phyloP scores from a whole-genome alignment of 2,329 filamentous ascomycete genomes.

The Aspergillus sojae region DNA sequence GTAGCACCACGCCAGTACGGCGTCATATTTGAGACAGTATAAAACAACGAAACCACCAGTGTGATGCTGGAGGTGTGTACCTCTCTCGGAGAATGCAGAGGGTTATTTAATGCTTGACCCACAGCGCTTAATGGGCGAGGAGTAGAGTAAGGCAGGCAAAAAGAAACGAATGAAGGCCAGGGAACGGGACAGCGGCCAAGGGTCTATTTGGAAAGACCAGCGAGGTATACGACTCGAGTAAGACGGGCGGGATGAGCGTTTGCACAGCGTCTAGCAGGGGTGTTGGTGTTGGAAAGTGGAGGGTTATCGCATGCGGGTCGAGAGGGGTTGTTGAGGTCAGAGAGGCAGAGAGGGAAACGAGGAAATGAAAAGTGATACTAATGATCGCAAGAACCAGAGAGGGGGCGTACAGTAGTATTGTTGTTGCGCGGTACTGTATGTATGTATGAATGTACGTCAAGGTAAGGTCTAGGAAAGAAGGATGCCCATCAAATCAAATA shows the following conservation, averaged over 20 bases:
- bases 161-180: conserved; percentile 1
- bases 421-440: conserved; percentile 5
- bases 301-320: conserved; percentile 23
- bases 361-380: conserved; percentile 11
- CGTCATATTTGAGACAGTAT: conserved; percentile 38
- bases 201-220: conserved; percentile 1
- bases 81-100: conserved; percentile 11
- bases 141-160: background rate
- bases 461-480: conserved; percentile 10
- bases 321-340: conserved; percentile 23
- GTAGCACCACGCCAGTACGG: conserved; percentile 39
- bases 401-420: conserved; percentile 2
- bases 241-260: conserved; percentile 7
- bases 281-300: conserved; percentile 2
- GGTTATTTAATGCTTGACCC: background rate
- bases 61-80: conserved; percentile 13
- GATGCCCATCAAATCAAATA: conserved; percentile 18
- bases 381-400: conserved; percentile 3
- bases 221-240: background rate
- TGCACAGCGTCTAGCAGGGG: conserved; percentile 27
- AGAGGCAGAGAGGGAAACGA: conserved; percentile 16
- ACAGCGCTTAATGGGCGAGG: background rate
- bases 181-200: background rate
- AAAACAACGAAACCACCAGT: conserved; percentile 21
- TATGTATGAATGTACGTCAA: background rate